Percentiles rank a stretch among this genome's conserved stretches.
Conservation (phyloP, 768 basidiomycete species). For the Russula sp. region DNA sequence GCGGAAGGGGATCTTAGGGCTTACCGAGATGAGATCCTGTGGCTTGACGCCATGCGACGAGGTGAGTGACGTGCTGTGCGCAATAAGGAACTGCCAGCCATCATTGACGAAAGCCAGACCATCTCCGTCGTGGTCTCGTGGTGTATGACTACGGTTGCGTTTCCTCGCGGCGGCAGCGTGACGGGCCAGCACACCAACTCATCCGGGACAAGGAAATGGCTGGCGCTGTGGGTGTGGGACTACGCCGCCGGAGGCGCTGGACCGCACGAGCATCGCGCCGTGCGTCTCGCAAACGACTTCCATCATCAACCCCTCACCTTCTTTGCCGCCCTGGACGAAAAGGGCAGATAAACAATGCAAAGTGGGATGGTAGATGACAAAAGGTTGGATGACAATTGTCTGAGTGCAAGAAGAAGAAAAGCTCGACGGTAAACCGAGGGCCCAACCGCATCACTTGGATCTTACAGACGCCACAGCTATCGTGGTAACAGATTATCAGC, state of each 20-base stretch:
- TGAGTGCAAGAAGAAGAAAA: too few species aligned
- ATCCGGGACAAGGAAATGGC: constrained; percentile 5
- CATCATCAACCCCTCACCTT: not conserved
- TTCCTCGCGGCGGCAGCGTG: constrained; percentile 8
- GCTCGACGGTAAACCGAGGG: too few species aligned
- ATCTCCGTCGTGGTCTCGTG: constrained; percentile 7
- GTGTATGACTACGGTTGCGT: constrained; percentile 11
- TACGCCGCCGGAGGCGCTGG: not conserved
- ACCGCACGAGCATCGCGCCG: constrained; percentile 12
- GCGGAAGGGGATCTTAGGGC: not conserved
- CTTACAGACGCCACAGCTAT: too few species aligned
- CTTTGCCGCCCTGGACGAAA: not conserved
- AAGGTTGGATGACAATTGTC: too few species aligned
- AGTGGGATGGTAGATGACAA: too few species aligned
- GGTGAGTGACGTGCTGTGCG: constrained; percentile 7
- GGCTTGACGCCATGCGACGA: constrained; percentile 10
- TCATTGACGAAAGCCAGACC: constrained; percentile 13
- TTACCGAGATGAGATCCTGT: constrained; percentile 15
- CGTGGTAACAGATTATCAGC: too few species aligned
- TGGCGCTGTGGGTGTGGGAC: constrained; percentile 13
- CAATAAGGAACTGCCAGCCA: constrained; percentile 14
- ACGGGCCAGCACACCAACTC: constrained; percentile 19
- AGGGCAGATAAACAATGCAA: too few species aligned
- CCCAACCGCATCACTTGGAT: too few species aligned
- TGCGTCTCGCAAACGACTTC: constrained; percentile 6